These are phyloP conservation scores for Euphorbia schlechtendalii DNA, from an alignment of 441 rosid species.

Conservation along the genomic window DNA sequence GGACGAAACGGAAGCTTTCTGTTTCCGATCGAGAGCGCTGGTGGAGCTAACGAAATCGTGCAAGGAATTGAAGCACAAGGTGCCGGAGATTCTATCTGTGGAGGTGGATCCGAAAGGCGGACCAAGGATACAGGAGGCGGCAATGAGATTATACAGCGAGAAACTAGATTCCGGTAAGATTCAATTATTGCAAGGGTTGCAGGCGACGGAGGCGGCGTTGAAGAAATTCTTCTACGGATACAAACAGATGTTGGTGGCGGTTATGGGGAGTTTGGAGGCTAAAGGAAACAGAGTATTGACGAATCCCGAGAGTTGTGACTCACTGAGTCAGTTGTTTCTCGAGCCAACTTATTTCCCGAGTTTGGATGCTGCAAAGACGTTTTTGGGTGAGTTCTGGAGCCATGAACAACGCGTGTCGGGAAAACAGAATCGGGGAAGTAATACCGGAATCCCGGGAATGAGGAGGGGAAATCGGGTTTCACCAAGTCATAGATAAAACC, in stretches of 20 bases:
- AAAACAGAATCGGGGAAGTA: constrained; percentile 14
- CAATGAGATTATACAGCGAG: constrained; percentile 64
- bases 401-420: too few species aligned
- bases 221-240: constrained; percentile 74
- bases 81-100: constrained; percentile 63
- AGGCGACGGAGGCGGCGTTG: constrained; percentile 67
- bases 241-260: constrained; percentile 58
- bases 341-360: constrained; percentile 93
- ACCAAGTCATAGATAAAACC: too few species aligned
- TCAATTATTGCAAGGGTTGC: constrained; percentile 63
- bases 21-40: constrained; percentile 67
- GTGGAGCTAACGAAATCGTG: constrained; percentile 52
- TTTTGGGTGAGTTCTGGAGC: constrained; percentile 73
- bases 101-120: constrained; percentile 92
- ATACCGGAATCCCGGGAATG: neutral
- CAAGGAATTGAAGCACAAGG: constrained; percentile 63
- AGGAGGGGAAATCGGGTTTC: too few species aligned
- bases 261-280: constrained; percentile 82
- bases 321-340: constrained; percentile 65
- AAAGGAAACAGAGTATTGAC: constrained; percentile 38
- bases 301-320: constrained; percentile 47
- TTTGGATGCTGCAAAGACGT: constrained; percentile 91
- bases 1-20: constrained; percentile 51
- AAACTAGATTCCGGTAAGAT: constrained; percentile 46
- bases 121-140: constrained; percentile 85